These are phyloP conservation scores for Dendryphion nanum DNA, from an alignment of 2,329 filamentous ascomycete species.

Conservation along the genomic window DNA sequence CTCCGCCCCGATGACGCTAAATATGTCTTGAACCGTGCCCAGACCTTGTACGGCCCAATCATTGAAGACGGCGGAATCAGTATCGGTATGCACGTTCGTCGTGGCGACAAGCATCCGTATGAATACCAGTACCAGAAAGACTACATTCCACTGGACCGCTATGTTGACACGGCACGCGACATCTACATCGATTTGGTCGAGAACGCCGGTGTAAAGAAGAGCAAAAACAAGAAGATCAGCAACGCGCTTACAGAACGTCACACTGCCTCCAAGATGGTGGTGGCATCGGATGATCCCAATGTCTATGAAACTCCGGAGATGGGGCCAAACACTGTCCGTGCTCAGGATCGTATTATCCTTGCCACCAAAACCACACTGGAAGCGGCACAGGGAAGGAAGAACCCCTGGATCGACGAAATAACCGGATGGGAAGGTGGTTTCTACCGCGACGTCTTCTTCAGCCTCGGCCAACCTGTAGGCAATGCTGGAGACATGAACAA, in stretches of 20 bases:
- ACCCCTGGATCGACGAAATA: conserved; percentile 67
- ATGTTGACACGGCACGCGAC: conserved; percentile 58
- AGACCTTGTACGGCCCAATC: conserved; percentile 53
- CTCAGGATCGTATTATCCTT: conserved; percentile 74
- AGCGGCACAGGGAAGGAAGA: conserved; percentile 35
- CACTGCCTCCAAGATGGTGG: conserved; percentile 49
- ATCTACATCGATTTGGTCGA: conserved; percentile 50
- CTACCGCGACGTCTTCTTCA: conserved; percentile 79
- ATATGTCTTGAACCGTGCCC: conserved; percentile 62
- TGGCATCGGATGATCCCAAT: conserved; percentile 80
- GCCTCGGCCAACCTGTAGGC: conserved; percentile 54
- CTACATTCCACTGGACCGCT: conserved; percentile 73
- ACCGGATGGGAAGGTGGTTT: conserved; percentile 90
- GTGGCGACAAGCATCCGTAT: conserved; percentile 73
- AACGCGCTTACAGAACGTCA: conserved; percentile 21
- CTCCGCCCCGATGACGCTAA: conserved; percentile 63
- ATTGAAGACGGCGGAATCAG: conserved; percentile 52
- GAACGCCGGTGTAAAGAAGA: conserved; percentile 18
- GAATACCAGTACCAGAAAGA: conserved; percentile 75
- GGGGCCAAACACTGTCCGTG: conserved; percentile 50
- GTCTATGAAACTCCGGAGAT: conserved; percentile 69
- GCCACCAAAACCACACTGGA: conserved; percentile 61
- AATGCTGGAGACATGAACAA: conserved; percentile 27
- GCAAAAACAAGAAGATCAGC: conserved; percentile 45
- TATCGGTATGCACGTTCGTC: conserved; percentile 76